Evolutionary conservation across 1,284 basidiomycete species (phyloP).

Genomic region (Psilocybe mexicana): DNA sequence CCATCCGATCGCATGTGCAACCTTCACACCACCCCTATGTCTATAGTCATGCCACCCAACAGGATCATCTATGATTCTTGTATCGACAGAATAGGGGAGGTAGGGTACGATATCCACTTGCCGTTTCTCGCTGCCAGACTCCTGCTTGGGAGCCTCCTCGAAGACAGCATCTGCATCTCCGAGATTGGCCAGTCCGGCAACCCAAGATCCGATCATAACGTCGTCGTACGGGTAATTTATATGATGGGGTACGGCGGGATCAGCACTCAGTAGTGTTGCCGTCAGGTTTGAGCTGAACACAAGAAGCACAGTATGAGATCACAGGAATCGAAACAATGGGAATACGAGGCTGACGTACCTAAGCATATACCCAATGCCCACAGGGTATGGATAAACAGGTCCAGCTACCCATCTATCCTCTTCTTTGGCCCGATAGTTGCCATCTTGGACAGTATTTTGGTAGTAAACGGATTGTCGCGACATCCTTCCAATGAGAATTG

Average conservation of each 20-base stretch:
- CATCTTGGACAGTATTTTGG: not conserved
- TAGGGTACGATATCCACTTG: not conserved
- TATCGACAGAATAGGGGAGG: not conserved
- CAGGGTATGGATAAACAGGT: constrained; percentile 6
- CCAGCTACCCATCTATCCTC: constrained; percentile 6
- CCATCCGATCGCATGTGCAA: constrained; percentile 6
- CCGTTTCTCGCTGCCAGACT: not conserved
- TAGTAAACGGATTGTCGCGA: constrained; percentile 1
- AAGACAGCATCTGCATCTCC: not conserved
- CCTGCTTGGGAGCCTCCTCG: not conserved
- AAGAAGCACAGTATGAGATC: not conserved
- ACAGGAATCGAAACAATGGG: not conserved
- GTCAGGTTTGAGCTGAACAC: constrained; percentile 3
- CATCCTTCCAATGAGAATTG: constrained; percentile 9
- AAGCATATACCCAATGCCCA: constrained; percentile 12
- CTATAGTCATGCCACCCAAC: constrained; percentile 10
- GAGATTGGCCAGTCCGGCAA: not conserved
- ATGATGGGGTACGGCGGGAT: constrained; percentile 7
- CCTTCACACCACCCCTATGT: not conserved
- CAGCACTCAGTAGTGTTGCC: constrained; percentile 3
- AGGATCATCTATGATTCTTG: constrained; percentile 2
- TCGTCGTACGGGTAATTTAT: constrained; percentile 11
- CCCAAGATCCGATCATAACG: constrained; percentile 10
- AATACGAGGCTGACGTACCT: not conserved
- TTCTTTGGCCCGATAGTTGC: not conserved